These are phyloP conservation scores for Peronosclerospora sorghi DNA, from an alignment of 352 stramenopile species.

Conservation along the genomic window DNA sequence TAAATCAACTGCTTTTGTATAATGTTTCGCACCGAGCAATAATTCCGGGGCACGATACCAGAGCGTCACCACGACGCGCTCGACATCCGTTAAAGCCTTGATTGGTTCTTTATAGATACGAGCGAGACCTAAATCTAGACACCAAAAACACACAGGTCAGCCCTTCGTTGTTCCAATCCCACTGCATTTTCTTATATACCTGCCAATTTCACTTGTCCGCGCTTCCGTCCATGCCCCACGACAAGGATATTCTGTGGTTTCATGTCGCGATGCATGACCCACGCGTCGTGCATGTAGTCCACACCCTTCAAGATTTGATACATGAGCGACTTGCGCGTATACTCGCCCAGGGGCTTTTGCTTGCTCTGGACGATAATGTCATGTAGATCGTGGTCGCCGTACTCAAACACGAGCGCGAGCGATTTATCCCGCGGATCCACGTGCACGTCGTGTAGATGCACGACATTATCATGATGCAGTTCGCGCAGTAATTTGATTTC, in stretches of 20 bases:
- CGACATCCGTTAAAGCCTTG: constrained; percentile 80
- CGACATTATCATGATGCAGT: constrained; percentile 81
- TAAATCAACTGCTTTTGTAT: constrained; percentile 93
- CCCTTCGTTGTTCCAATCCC: background rate
- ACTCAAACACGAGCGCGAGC: constrained; percentile 83
- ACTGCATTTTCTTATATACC: constrained; percentile 7
- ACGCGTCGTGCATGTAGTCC: constrained; percentile 89
- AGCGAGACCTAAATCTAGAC: constrained; percentile 77
- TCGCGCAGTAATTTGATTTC: constrained; percentile 86
- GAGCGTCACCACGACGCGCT: constrained; percentile 91
- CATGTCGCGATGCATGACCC: constrained; percentile 91
- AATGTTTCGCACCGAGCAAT: constrained; percentile 86
- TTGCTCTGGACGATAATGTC: constrained; percentile 85
- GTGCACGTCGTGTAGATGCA: constrained; percentile 80
- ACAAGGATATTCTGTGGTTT: constrained; percentile 92
- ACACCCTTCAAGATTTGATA: constrained; percentile 88
- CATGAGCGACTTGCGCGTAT: constrained; percentile 89
- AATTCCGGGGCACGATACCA: constrained; percentile 94
- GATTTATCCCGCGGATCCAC: constrained; percentile 77
- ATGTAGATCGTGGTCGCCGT: constrained; percentile 83
- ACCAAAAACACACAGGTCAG: background rate
- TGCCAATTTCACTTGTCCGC: constrained; percentile 76
- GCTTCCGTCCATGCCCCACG: constrained; percentile 70
- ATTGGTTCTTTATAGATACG: constrained; percentile 84
- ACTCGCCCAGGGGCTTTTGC: constrained; percentile 82